Base-by-base conservation (phyloP, 495 filamentous ascomycete species). In the Viridothelium virens region DNA sequence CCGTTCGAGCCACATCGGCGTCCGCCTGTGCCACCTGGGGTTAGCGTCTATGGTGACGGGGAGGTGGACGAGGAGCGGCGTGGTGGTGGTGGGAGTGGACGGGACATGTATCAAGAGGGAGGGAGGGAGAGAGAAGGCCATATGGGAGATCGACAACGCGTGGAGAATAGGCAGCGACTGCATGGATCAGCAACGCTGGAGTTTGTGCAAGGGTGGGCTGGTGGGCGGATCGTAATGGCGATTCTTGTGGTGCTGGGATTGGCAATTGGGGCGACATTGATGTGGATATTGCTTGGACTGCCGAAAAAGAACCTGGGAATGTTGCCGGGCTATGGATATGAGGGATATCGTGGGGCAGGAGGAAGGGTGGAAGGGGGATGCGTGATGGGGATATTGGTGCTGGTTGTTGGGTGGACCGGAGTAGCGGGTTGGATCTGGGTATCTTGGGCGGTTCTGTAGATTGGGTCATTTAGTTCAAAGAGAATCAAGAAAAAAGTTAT, bases 281-380 rank as follows among this genome's bases (percentile, higher is more conserved):
- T 72, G 31, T 74, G 72, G 71, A 63, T 66, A 1, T 73, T 74
- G 38, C 56, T 70, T n/a, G 72, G 72, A 1, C n/a, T 50, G n/a
- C 67, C 47, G 37, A 63, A 56, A 10, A 16, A 46, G 2, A 65
- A 38, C 31, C 47, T 41, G 33, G 37, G 46, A 11, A 18, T 25
- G 38, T 34, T 61, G 37, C 33, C 53, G 18, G 53, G 53, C 25
- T 59, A 59, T 59, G 53, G 53, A 34, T 18, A 64, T 11, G 66
- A 64, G 53, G 68, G 70, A 1, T 70, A 66, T 47, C 38, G 65
- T 18, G 71, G 67, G 38, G 68, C 70, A 16, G 72, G 70, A 2
- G 70, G 69, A 46, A 66, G 69, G 62, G 67, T 71, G 6, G 63
- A 33, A 11, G 36, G 67, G 39, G 71, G 69, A 6, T 33, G 72